These are phyloP conservation scores for Tetracentron sinense DNA, from an alignment of 164 flowering plant genomes.

Conservation along the genomic window DNA sequence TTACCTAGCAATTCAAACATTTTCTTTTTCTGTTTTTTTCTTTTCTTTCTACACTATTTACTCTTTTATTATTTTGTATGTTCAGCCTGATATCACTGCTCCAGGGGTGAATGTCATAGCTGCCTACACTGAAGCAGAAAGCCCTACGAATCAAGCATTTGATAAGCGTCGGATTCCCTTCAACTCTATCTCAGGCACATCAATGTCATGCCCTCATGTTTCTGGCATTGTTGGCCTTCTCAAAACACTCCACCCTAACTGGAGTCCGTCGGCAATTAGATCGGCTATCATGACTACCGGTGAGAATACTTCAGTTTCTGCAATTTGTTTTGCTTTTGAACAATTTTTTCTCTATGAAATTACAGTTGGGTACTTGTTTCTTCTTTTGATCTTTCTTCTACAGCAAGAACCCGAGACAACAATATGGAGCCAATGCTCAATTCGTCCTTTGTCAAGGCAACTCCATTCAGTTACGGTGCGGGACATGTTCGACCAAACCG, in stretches of 20 bases:
- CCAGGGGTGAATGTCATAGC: conserved; percentile 41
- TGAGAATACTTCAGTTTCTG: background rate
- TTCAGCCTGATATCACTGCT: conserved; percentile 44
- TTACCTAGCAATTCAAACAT: background rate
- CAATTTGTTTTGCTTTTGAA: too few species aligned
- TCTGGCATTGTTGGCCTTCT: conserved; percentile 48
- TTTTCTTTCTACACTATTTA: background rate
- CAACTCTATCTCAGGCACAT: conserved; percentile 34
- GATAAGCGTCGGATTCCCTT: conserved; percentile 27
- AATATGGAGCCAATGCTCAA: conserved; percentile 21
- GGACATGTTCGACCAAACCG: conserved; percentile 51
- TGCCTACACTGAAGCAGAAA: conserved; percentile 21
- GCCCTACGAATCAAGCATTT: conserved; percentile 14
- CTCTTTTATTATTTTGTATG: background rate
- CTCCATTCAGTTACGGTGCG: conserved; percentile 56
- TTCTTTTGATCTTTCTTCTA: background rate
- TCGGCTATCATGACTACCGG: conserved; percentile 50
- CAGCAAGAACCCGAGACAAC: conserved; percentile 46
- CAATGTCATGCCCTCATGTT: conserved; percentile 54
- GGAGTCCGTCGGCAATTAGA: conserved; percentile 41
- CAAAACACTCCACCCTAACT: conserved; percentile 33
- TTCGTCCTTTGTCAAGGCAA: conserved; percentile 28
- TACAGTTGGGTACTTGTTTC: too few species aligned
- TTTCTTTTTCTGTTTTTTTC: background rate
- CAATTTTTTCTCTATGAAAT: background rate